These are phyloP conservation scores for Malassezia arunalokei DNA, from an alignment of 1,284 basidiomycete species.

Conservation along the genomic window DNA sequence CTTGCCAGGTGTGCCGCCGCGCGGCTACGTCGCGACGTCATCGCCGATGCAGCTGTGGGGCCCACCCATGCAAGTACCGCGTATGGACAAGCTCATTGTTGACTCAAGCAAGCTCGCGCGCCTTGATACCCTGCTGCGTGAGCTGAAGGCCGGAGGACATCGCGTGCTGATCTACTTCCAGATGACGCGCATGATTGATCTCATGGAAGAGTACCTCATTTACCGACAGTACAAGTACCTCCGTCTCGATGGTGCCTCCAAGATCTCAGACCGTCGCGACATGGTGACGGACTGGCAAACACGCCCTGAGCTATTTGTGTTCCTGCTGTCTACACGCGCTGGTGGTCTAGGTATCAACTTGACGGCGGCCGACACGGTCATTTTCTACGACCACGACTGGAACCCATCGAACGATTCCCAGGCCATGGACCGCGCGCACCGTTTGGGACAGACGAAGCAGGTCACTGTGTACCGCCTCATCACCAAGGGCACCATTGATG, in stretches of 20 bases:
- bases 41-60: constrained; percentile 65
- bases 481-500: constrained; percentile 92
- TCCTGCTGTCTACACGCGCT: constrained; percentile 79
- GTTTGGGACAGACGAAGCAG: constrained; percentile 93
- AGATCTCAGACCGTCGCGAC: constrained; percentile 88
- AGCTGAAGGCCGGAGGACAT: constrained; percentile 85
- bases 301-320: constrained; percentile 53
- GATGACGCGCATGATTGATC: constrained; percentile 99
- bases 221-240: constrained; percentile 97
- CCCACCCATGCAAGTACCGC: constrained; percentile 81
- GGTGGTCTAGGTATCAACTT: constrained; percentile 97
- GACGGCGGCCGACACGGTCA: constrained; percentile 80
- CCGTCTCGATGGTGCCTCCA: constrained; percentile 84
- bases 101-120: constrained; percentile 93
- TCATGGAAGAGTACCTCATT: constrained; percentile 97
- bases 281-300: constrained; percentile 99
- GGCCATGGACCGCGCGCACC: constrained; percentile 98
- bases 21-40: constrained; percentile 62
- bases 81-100: constrained; percentile 86
- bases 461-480: constrained; percentile 97
- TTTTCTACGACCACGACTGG: constrained; percentile 99
- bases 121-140: constrained; percentile 73
- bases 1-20: constrained; percentile 57
- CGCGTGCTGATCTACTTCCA: constrained; percentile 97
- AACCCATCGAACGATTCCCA: constrained; percentile 90